These are phyloP conservation scores for Amaranthus hypochondriacus DNA, from an alignment of 148 eudicot species.

Conservation along the genomic window DNA sequence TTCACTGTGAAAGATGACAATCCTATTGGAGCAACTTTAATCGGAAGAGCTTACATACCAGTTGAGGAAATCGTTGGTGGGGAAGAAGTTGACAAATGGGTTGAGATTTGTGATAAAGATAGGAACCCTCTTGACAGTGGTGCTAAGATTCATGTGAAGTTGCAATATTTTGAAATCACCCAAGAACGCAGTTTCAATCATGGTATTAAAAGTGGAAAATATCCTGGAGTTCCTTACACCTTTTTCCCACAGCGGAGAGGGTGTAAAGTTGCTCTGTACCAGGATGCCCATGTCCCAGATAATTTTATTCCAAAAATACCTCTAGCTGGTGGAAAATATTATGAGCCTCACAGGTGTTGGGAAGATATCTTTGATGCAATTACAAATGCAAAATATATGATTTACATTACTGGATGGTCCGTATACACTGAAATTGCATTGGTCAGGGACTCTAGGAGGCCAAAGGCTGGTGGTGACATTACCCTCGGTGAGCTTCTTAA, in stretches of 20 bases:
- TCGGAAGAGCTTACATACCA: slow-evolving; percentile 72
- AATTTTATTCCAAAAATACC: slow-evolving; percentile 66
- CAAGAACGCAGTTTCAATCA: slow-evolving; percentile 51
- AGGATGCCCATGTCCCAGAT: slow-evolving; percentile 74
- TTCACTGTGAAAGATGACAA: slow-evolving; percentile 74
- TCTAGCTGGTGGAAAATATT: slow-evolving; percentile 56
- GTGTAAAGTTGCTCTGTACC: slow-evolving; percentile 63
- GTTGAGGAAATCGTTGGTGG: slow-evolving; percentile 48
- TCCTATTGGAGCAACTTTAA: slow-evolving; percentile 72
- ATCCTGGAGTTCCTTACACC: slow-evolving; percentile 77
- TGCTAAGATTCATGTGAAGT: slow-evolving; percentile 61
- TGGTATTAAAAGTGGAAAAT: slow-evolving; percentile 53
- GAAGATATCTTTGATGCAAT: slow-evolving; percentile 79
- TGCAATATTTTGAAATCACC: slow-evolving; percentile 54
- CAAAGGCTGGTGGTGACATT: slow-evolving; percentile 59
- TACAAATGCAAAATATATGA: slow-evolving; percentile 59
- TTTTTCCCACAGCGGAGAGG: slow-evolving; percentile 61
- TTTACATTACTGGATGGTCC: slow-evolving; percentile 85
- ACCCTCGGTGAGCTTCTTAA: slow-evolving; percentile 64
- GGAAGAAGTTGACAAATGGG: slow-evolving; percentile 65
- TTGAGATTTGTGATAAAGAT: slow-evolving; percentile 55
- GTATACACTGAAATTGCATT: slow-evolving; percentile 61
- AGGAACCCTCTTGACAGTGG: slow-evolving; percentile 52
- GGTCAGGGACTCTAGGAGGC: slow-evolving; percentile 61
- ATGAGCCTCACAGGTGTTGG: slow-evolving; percentile 81